phyloP scores from a whole-genome alignment of 1,284 basidiomycete genomes.

The Pholiota adiposa region DNA sequence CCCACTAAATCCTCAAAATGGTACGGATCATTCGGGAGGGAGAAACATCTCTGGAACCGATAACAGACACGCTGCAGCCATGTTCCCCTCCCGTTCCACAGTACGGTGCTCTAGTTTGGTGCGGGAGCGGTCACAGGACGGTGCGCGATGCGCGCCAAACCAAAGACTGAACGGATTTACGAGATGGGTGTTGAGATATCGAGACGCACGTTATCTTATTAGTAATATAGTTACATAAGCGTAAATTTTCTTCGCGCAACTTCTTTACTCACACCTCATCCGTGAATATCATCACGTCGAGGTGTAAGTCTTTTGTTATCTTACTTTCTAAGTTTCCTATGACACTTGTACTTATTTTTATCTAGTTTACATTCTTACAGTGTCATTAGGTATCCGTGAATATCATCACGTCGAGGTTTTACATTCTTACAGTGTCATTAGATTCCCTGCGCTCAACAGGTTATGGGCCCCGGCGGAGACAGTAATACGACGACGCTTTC shows the following conservation, averaged over 20 bases:
- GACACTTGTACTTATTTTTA: too few relatives aligned
- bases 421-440: too few relatives aligned
- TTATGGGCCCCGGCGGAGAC: conserved; percentile 8
- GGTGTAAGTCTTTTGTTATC: too few relatives aligned
- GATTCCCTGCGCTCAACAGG: not conserved
- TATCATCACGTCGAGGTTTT: not conserved
- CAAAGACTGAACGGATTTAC: not conserved
- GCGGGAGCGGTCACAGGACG: not conserved
- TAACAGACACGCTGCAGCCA: not conserved
- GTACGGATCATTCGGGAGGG: not conserved
- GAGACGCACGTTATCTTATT: too few relatives aligned
- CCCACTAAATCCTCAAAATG: not conserved
- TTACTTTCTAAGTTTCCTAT: too few relatives aligned
- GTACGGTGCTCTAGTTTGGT: not conserved
- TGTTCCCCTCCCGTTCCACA: not conserved
- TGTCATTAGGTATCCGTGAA: not conserved
- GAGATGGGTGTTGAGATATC: too few relatives aligned
- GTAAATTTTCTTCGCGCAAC: too few relatives aligned
- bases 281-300: not conserved
- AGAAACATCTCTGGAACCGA: not conserved
- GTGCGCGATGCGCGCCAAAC: not conserved
- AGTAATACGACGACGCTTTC: not conserved
- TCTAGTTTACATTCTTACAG: too few relatives aligned
- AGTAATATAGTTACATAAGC: too few relatives aligned
- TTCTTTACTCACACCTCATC: not conserved